phyloP scores from a whole-genome alignment of 306 rosid species.

The Pterocarpus santalinus region DNA sequence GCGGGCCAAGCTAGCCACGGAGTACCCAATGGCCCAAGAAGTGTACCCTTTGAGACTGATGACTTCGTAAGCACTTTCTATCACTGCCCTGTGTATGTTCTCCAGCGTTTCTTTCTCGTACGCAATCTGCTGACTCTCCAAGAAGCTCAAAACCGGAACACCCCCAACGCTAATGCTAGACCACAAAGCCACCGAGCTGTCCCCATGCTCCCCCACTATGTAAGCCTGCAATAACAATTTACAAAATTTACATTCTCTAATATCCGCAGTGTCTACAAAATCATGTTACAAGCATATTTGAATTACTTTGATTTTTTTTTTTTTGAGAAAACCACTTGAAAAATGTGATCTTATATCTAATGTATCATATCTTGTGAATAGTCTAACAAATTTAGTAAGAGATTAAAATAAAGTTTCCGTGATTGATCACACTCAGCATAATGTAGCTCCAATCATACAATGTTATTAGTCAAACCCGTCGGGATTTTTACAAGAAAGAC shows the following conservation, averaged over 20 bases:
- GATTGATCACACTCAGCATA: not conserved
- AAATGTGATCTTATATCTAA: not conserved
- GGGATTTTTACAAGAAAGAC: too few species aligned
- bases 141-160: constrained; percentile 81
- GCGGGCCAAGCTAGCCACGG: constrained; percentile 75
- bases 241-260: not conserved
- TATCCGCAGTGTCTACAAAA: not conserved
- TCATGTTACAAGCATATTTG: too few species aligned
- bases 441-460: not conserved
- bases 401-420: not conserved
- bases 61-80: constrained; percentile 84
- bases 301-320: too few species aligned
- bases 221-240: constrained; percentile 64
- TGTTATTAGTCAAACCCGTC: not conserved
- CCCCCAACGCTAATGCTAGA: constrained; percentile 90
- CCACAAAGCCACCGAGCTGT: constrained; percentile 97
- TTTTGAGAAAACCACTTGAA: too few species aligned
- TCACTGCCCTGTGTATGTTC: constrained; percentile 74
- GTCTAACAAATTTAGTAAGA: not conserved
- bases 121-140: constrained; percentile 68
- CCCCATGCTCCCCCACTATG: constrained; percentile 95
- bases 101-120: constrained; percentile 81
- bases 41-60: constrained; percentile 88
- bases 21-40: constrained; percentile 95
- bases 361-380: too few species aligned